These are phyloP conservation scores for Amanita rubescens DNA, from an alignment of 768 basidiomycete species.

Conservation along the genomic window DNA sequence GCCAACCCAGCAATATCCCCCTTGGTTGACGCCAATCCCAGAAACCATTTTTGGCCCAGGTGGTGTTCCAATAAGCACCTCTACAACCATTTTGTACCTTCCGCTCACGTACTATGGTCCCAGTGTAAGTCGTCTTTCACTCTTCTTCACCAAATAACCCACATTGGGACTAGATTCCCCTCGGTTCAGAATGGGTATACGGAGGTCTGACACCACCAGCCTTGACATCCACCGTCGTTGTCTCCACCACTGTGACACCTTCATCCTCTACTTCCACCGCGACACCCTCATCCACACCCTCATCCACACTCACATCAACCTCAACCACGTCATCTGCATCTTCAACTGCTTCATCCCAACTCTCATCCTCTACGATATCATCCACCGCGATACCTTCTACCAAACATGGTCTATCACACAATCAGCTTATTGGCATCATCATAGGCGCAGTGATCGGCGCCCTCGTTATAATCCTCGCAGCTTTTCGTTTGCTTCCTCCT, in stretches of 20 bases:
- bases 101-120: slow-evolving; percentile 82
- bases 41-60: slow-evolving; percentile 44
- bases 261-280: slow-evolving; percentile 24
- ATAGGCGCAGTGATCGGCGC: slow-evolving; percentile 51
- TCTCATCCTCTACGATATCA: slow-evolving; percentile 9
- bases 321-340: slow-evolving; percentile 17
- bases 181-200: slow-evolving; percentile 64
- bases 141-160: not conserved
- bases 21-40: slow-evolving; percentile 61
- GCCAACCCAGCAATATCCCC: slow-evolving; percentile 60
- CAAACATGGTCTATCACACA: slow-evolving; percentile 14
- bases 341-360: slow-evolving; percentile 19
- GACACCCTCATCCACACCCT: slow-evolving; percentile 23
- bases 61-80: slow-evolving; percentile 49
- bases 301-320: too few species aligned
- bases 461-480: slow-evolving; percentile 39
- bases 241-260: slow-evolving; percentile 20
- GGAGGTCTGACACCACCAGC: slow-evolving; percentile 55
- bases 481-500: slow-evolving; percentile 33
- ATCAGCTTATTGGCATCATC: slow-evolving; percentile 48
- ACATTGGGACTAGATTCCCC: slow-evolving; percentile 52
- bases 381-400: slow-evolving; percentile 15
- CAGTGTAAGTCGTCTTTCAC: slow-evolving; percentile 46
- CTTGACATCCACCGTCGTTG: slow-evolving; percentile 21
- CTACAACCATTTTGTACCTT: slow-evolving; percentile 49